Percentiles rank a stretch among this genome's conserved stretches.
phyloP scores from a whole-genome alignment of 768 basidiomycete genomes.

The Tricholoma bakamatsutake region DNA sequence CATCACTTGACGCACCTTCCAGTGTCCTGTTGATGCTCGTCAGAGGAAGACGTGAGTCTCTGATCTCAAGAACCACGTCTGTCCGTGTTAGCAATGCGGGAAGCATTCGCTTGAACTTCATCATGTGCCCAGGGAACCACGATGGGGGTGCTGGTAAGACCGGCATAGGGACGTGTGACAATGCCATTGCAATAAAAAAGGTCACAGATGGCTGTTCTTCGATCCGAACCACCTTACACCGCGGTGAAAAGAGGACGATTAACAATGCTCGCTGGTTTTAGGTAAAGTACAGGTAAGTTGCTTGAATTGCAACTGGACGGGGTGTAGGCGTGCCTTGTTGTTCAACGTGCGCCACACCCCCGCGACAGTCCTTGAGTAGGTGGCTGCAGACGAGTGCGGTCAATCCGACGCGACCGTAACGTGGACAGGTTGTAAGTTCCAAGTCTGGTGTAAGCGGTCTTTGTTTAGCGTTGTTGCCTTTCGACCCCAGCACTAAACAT shows the following conservation, averaged over 20 bases:
- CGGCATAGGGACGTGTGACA: constrained; percentile 33
- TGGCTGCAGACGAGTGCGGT: not conserved
- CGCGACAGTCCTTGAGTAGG: not conserved
- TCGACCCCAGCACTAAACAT: not conserved
- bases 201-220: not conserved
- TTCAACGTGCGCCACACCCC: not conserved
- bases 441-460: not conserved
- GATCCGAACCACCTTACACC: not conserved
- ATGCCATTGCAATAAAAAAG: constrained; percentile 23
- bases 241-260: not conserved
- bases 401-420: not conserved
- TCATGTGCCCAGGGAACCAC: constrained; percentile 98
- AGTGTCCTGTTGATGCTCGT: constrained; percentile 90
- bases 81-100: constrained; percentile 74
- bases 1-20: constrained; percentile 55
- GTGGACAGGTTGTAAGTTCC: too few relatives aligned
- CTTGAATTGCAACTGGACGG: not conserved
- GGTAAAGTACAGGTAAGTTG: not conserved
- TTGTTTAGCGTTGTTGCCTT: not conserved
- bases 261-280: not conserved
- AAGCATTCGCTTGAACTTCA: constrained; percentile 72
- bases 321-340: not conserved
- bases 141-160: constrained; percentile 68
- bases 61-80: constrained; percentile 89
- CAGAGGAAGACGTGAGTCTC: constrained; percentile 89